Percentiles rank a stretch among this genome's conserved stretches.
These are phyloP conservation scores for Malus hybrid DNA, from an alignment of 331 rosid species.

Conservation along the genomic window DNA sequence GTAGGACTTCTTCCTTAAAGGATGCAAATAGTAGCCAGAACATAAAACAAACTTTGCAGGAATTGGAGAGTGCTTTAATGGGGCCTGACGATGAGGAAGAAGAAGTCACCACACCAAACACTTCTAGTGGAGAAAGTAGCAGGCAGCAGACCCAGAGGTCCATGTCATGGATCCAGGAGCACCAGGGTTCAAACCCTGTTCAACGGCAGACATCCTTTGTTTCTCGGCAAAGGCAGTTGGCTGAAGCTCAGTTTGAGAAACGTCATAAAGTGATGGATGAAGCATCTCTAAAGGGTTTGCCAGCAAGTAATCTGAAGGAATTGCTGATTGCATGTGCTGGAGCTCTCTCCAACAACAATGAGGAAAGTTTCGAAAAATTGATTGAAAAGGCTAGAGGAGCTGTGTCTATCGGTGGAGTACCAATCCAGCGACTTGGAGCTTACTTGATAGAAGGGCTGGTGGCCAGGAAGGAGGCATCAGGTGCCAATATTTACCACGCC, in stretches of 20 bases:
- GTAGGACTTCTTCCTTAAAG: constrained; percentile 20
- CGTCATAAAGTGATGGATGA: constrained; percentile 56
- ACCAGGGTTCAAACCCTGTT: constrained; percentile 21
- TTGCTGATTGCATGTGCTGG: constrained; percentile 78
- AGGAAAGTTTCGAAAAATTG: constrained; percentile 41
- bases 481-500: constrained; percentile 66
- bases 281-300: constrained; percentile 28
- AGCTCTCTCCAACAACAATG: constrained; percentile 55
- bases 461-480: constrained; percentile 81
- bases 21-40: constrained; percentile 35
- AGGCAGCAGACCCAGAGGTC: constrained; percentile 29
- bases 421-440: constrained; percentile 89
- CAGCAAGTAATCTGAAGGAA: constrained; percentile 46
- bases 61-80: constrained; percentile 82
- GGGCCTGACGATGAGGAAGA: constrained; percentile 65
- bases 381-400: constrained; percentile 46
- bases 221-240: constrained; percentile 27
- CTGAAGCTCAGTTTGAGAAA: constrained; percentile 41
- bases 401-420: constrained; percentile 80
- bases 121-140: constrained; percentile 33
- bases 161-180: constrained; percentile 43
- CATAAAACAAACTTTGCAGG: constrained; percentile 43
- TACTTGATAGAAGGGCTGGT: constrained; percentile 94
- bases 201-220: constrained; percentile 39
- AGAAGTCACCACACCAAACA: constrained; percentile 26